Percentiles rank a stretch among this genome's conserved stretches.
Evolutionary conservation across 2,329 filamentous ascomycete species (phyloP).

Genomic region (Sclerotiophoma versabilis): DNA sequence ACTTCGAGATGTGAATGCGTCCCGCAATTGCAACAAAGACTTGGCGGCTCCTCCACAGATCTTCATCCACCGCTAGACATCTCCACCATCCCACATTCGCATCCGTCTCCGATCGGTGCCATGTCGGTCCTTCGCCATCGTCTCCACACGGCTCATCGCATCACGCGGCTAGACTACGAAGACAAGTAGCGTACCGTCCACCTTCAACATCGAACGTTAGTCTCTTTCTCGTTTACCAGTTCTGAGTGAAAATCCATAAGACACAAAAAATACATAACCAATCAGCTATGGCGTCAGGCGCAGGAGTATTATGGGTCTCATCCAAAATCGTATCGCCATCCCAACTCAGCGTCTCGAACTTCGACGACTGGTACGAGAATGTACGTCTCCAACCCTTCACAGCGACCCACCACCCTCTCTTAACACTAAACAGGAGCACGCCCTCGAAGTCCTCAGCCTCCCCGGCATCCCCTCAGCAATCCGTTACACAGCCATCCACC

Average conservation of each 20-base stretch:
- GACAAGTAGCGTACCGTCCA: background rate
- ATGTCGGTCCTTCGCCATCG: constrained; percentile 10
- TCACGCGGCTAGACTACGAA: background rate
- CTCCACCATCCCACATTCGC: constrained; percentile 1
- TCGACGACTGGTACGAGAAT: constrained; percentile 12
- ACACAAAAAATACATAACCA: background rate
- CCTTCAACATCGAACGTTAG: background rate
- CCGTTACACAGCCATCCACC: background rate
- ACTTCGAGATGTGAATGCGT: background rate
- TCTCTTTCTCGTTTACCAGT: no score
- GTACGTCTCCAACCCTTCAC: background rate
- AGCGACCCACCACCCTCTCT: background rate
- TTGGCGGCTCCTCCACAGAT: constrained; percentile 6
- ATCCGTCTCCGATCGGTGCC: background rate
- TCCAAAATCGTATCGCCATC: background rate
- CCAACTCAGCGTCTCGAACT: background rate
- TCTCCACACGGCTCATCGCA: background rate
- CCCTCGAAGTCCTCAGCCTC: constrained; percentile 7
- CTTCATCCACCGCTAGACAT: background rate
- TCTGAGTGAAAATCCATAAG: background rate
- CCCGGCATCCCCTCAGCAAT: constrained; percentile 8
- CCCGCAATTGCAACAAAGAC: background rate
- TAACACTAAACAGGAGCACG: constrained; percentile 5
- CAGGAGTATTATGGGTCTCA: constrained; percentile 5
- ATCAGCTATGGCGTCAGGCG: background rate